phyloP scores from a whole-genome alignment of 257 asterid species.

The Nicotiana tabacum region DNA sequence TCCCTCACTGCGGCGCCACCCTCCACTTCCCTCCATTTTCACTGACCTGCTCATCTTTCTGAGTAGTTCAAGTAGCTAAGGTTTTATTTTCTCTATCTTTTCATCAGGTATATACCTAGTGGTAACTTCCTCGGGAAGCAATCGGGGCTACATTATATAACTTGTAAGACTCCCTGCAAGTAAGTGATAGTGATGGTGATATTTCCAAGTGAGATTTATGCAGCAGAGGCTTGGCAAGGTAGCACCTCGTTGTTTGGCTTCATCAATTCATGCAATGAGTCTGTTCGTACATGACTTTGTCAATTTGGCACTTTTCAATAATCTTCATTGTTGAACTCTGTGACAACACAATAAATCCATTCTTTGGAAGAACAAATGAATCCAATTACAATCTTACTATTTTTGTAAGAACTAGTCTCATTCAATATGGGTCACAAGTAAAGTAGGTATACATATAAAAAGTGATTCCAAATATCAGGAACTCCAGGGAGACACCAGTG shows the following conservation, averaged over 20 bases:
- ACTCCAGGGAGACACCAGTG: slow-evolving; percentile 90
- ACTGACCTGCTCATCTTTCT: not conserved
- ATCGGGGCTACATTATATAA: no score
- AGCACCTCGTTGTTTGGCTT: no score
- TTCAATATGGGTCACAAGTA: not conserved
- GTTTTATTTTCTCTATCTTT: slow-evolving; percentile 6
- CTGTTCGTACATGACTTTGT: not conserved
- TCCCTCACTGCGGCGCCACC: not conserved
- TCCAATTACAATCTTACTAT: not conserved
- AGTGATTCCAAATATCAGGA: slow-evolving; percentile 73
- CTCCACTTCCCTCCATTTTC: not conserved
- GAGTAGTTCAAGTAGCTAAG: not conserved
- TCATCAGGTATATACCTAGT: not conserved
- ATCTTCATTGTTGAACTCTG: not conserved
- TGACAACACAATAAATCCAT: not conserved
- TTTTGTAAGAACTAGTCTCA: not conserved
- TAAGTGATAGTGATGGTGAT: no score
- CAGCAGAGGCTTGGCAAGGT: no score
- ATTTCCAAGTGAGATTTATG: no score
- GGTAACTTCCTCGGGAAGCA: no score
- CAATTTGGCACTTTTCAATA: not conserved
- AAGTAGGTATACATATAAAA: slow-evolving; percentile 45
- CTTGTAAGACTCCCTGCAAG: no score
- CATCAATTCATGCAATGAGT: no score
- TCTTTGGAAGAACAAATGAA: not conserved